phyloP scores from a whole-genome alignment of 2,329 filamentous ascomycete species.

The Blastomyces parvus region DNA sequence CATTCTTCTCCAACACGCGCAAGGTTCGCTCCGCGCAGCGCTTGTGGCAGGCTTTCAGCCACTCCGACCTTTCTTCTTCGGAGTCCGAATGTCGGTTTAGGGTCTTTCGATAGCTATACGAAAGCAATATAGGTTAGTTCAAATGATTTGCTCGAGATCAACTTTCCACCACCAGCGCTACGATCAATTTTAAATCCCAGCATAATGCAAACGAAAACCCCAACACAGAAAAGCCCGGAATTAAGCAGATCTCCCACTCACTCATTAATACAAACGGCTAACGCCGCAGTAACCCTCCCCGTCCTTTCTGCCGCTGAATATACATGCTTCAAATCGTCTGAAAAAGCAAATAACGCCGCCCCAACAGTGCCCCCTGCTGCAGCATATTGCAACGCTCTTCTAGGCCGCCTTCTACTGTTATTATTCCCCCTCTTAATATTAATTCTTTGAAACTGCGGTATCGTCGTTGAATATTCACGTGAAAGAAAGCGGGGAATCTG shows the following conservation, averaged over 20 bases:
- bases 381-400: conserved; percentile 26
- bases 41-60: conserved; percentile 77
- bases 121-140: not conserved
- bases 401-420: conserved; percentile 12
- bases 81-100: conserved; percentile 57
- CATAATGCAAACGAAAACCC: not conserved
- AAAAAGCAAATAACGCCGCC: conserved; percentile 41
- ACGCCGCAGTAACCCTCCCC: conserved; percentile 63
- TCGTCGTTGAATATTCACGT: conserved; percentile 7
- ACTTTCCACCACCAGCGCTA: not conserved
- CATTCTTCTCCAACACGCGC: conserved; percentile 83
- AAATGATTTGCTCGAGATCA: not conserved
- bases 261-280: conserved; percentile 84
- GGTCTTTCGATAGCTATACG: conserved; percentile 69
- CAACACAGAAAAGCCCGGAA: not conserved
- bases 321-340: conserved; percentile 62
- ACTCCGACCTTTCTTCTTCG: conserved; percentile 53
- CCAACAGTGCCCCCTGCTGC: conserved; percentile 30
- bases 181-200: not conserved
- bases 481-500: not conserved
- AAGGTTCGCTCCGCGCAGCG: conserved; percentile 84
- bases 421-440: not conserved
- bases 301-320: conserved; percentile 69
- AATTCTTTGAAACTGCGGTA: not conserved
- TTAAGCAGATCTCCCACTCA: conserved; percentile 36